Evolutionary conservation across 2,329 filamentous ascomycete genomes (phyloP).

Genomic region (Penicillium glabrum): DNA sequence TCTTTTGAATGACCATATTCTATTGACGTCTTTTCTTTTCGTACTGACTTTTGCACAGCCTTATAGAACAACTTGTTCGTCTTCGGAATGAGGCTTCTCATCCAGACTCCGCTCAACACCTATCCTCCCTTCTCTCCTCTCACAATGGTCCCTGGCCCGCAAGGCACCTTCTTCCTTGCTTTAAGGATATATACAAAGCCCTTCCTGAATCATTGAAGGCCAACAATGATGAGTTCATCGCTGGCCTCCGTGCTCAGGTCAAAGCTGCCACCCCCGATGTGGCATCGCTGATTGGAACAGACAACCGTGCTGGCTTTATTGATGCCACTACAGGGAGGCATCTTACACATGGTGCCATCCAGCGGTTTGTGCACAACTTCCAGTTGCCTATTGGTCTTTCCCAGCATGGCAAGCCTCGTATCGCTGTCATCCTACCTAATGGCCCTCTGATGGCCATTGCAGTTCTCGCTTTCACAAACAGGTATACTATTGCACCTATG

Average conservation of each 20-base stretch:
- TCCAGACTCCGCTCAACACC: slow-evolving; percentile 6
- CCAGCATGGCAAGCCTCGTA: slow-evolving; percentile 37
- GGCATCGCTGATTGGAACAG: slow-evolving; percentile 11
- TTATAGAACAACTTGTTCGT: slow-evolving; percentile 12
- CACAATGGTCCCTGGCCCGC: slow-evolving; percentile 11
- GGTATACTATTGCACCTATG: slow-evolving; percentile 55
- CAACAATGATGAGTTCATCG: slow-evolving; percentile 10
- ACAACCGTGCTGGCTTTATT: slow-evolving; percentile 15
- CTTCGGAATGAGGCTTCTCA: slow-evolving; percentile 13
- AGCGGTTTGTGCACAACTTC: slow-evolving; percentile 22
- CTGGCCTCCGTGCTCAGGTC: slow-evolving; percentile 9
- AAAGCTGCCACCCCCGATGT: slow-evolving; percentile 11
- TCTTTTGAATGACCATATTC: neutral
- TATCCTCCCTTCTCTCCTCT: slow-evolving; percentile 14
- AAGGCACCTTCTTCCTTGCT: slow-evolving; percentile 8
- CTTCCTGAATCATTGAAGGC: slow-evolving; percentile 13
- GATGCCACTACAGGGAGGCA: slow-evolving; percentile 11
- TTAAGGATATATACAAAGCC: slow-evolving; percentile 17
- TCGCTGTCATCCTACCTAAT: slow-evolving; percentile 56
- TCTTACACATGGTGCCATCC: slow-evolving; percentile 18
- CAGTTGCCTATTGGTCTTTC: slow-evolving; percentile 23
- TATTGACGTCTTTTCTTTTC: neutral
- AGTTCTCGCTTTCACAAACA: slow-evolving; percentile 50
- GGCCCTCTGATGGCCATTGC: slow-evolving; percentile 55
- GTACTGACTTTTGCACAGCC: slow-evolving; percentile 9